Evolutionary conservation across 78 protist genomes (phyloP), one percentile per base, ranked within the genome.

Genomic region (Dictyostelium capitatum): DNA sequence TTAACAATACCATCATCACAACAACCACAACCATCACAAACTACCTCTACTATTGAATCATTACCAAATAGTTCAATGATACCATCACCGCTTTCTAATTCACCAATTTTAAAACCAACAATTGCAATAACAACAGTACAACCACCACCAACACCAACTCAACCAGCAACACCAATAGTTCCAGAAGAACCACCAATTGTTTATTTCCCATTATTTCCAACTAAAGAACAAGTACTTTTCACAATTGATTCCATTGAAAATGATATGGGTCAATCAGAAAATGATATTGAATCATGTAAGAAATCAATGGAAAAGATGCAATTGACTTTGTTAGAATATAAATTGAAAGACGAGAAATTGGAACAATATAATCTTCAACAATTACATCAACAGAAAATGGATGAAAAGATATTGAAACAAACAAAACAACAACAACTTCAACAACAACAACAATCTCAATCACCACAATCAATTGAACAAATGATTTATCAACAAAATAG

Each of bases 171-270:
- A 74, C 47, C 56, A 50, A 20, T 62, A 37, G 54, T 46, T 43
- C 20, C 59, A 54, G 54, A 43, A 30, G 54, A 73, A 47, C 64
- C 64, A 75, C 54, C 9, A n/a, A 8, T 50, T 32, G 64, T 28
- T n/a, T 23, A 14, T 14, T 51, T 15, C 51, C 80, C 80, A 53
- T 12, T 12, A 12, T 50, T 69, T 12, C 91, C 91, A 73, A 25
- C 77, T 7, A 83, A 83, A 54, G 91, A 83, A 25, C 59, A 48
- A 19, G 73, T 83, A 17, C 15, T 83, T 9, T 54, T 46, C 54
- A 46, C 65, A 28, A 73, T 83, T 17, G 91, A 83, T 1, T 54
- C 28, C 46, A 32, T 83, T 5, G 91, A 83, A 41, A 72, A 54
- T 56, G 91, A 83, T 6, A 74, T 84, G n/a, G n/a, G 82, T 17